Conservation (phyloP, 345 rosid genomes). For the Rubroshorea leprosula region DNA sequence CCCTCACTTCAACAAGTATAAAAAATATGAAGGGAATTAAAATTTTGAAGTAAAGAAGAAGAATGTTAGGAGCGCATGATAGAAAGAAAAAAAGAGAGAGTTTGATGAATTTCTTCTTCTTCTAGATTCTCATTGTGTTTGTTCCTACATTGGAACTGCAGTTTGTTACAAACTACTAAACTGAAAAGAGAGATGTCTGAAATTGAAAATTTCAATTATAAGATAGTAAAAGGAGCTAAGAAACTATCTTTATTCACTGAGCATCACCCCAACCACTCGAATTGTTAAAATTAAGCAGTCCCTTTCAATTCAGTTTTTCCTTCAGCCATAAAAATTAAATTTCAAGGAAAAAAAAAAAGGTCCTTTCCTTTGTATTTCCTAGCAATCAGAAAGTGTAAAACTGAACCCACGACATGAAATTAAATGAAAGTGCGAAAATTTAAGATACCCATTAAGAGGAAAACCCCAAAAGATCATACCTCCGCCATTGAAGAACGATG, state of each 20-base stretch:
- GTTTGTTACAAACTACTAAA: background rate
- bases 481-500: slow-evolving; percentile 41
- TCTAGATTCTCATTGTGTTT: background rate
- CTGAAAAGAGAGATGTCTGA: no score
- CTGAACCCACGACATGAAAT: background rate
- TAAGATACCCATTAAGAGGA: background rate
- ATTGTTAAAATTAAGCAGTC: background rate
- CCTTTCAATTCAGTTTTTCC: background rate
- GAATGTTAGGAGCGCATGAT: background rate
- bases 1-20: slow-evolving; percentile 17
- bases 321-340: background rate
- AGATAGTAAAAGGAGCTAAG: no score
- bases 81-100: background rate
- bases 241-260: background rate
- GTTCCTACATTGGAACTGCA: background rate
- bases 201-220: no score
- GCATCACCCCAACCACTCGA: background rate
- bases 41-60: no score
- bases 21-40: background rate
- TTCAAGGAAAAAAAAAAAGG: no score
- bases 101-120: background rate
- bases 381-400: background rate
- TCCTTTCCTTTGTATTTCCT: background rate
- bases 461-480: slow-evolving; percentile 18
- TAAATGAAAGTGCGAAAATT: background rate